phyloP scores from a whole-genome alignment of 164 flowering plant species.

The Sextonia rubra region DNA sequence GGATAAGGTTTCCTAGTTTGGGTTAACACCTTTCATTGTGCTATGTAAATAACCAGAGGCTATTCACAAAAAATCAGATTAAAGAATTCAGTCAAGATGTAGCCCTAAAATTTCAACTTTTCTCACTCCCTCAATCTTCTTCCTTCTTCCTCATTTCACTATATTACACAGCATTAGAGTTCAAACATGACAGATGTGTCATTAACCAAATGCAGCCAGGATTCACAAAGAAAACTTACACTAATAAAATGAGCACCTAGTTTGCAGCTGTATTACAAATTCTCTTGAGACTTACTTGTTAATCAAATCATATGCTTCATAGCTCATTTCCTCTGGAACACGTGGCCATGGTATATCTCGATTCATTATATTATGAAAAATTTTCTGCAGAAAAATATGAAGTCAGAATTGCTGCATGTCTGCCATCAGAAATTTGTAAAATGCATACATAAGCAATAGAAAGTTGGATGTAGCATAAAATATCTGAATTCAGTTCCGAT shows the following conservation, averaged over 20 bases:
- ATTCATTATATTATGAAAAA: conserved; percentile 94
- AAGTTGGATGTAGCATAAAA: neutral
- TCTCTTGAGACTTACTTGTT: conserved; percentile 57
- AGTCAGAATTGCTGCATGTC: neutral
- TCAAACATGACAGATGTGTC: too few relatives aligned
- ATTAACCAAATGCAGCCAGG: neutral
- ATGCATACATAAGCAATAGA: neutral
- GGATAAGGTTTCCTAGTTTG: too few relatives aligned
- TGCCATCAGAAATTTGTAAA: neutral
- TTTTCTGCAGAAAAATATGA: conserved; percentile 55
- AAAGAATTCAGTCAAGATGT: too few relatives aligned
- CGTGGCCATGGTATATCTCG: conserved; percentile 94
- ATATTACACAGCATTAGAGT: too few relatives aligned
- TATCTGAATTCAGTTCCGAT: neutral
- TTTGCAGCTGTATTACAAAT: neutral
- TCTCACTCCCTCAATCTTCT: too few relatives aligned
- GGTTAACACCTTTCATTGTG: too few relatives aligned
- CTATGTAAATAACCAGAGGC: too few relatives aligned
- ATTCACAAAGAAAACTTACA: neutral
- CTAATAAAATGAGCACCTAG: neutral
- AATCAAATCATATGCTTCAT: conserved; percentile 79
- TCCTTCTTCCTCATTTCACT: too few relatives aligned
- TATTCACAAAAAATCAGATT: too few relatives aligned
- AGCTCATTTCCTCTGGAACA: conserved; percentile 87
- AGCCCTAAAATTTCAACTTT: too few relatives aligned